Evolutionary conservation across 1,139 yeast species (phyloP), one percentile per base, ranked within the genome.

Genomic region (Starmera stellimalicola): DNA sequence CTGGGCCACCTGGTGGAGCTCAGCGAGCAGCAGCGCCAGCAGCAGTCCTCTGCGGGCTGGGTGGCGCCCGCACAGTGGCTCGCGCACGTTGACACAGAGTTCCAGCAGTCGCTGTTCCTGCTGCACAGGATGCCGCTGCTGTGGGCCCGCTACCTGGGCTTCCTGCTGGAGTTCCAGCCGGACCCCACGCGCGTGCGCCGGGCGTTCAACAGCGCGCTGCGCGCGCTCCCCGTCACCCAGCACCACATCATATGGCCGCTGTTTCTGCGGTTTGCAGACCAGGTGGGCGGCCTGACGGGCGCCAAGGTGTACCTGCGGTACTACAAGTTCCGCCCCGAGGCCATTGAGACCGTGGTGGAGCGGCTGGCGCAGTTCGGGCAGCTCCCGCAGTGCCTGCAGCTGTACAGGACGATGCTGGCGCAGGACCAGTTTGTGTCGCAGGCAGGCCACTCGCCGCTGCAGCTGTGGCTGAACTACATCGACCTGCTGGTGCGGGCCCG

Each of bases 221-320:
- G 62, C 36, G 47, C 58, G 5, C 45, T 80, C 6, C 73, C 80
- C 0, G 41, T 68, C 10, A 54, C 68, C 0, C 71, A 70, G 23
- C 94, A 82, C 50, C 54, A 54, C 7, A 44, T 58, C 17, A 57
- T 84, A 3, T 85, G 95, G 95, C 68, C 70, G 0, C 35, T 64
- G 18, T 77, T 67, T 45, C 46, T 77, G 17, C 47, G 57, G 20
- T 77, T 73, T 58, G 82, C 79, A 2, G 62, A 66, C 18, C 31
- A 29, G 2, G 56, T 67, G 16, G 69, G 73, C 9, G 73, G 71
- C 2, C 30, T 36, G 3, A 64, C 74, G 0, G 68, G 63, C 12
- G 54, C 60, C 26, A 33, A 43, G 16, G 52, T 77, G 5, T 71
- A 71, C 58, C 42, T 51, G 36, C 57, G 77, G 40, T 69, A 68